phyloP scores from a whole-genome alignment of 2,329 filamentous ascomycete species.

The Zarea fungicola region DNA sequence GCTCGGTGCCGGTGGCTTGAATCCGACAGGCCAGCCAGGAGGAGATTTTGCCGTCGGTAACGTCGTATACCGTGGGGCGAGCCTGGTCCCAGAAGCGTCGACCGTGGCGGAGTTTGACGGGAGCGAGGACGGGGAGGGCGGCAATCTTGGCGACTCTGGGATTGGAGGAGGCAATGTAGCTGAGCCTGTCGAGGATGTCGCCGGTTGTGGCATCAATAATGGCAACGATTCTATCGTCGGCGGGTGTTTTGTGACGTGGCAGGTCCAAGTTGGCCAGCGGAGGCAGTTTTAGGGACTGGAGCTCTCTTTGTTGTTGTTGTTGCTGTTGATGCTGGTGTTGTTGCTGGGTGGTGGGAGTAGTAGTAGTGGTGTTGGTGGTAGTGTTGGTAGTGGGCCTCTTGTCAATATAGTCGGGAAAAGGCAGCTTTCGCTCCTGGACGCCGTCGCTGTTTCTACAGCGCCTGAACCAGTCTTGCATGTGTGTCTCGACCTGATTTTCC shows the following conservation, averaged over 20 bases:
- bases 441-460: neutral
- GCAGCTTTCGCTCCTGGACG: neutral
- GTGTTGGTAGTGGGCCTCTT: neutral
- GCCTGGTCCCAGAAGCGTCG: slow-evolving; percentile 36
- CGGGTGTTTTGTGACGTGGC: neutral
- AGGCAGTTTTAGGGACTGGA: neutral
- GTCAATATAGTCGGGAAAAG: neutral
- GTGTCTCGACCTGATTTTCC: neutral
- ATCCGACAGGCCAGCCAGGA: slow-evolving; percentile 47
- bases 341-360: no score
- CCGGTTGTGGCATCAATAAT: neutral
- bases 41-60: slow-evolving; percentile 35
- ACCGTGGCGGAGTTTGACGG: slow-evolving; percentile 36
- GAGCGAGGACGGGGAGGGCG: slow-evolving; percentile 30
- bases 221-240: slow-evolving; percentile 4
- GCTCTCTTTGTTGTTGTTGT: no score
- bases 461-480: slow-evolving; percentile 2
- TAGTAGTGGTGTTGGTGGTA: no score
- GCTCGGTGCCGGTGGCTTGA: slow-evolving; percentile 42
- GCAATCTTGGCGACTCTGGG: neutral
- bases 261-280: neutral
- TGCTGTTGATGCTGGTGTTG: no score
- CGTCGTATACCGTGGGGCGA: slow-evolving; percentile 36
- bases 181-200: slow-evolving; percentile 3
- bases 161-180: neutral